Conservation (phyloP, 805 yeast genomes). For the Candida maesae region DNA sequence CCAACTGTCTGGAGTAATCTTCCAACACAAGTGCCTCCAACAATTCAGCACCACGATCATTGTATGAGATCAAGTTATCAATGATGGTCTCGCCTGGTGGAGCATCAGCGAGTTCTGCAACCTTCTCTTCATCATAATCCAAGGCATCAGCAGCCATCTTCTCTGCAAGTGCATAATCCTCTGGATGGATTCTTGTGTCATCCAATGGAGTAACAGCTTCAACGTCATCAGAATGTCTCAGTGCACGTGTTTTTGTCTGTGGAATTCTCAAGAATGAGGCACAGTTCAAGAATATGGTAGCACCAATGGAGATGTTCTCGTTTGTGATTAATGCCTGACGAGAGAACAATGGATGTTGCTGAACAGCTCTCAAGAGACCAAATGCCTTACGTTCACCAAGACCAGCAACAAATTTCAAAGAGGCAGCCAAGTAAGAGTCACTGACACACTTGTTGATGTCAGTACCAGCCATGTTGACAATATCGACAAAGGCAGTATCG, state of each 20-base stretch:
- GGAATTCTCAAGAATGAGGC: constrained; percentile 85
- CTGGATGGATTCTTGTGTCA: constrained; percentile 96
- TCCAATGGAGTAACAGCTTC: constrained; percentile 74
- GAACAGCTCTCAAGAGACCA: constrained; percentile 78
- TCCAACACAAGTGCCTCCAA: constrained; percentile 85
- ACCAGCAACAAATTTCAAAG: constrained; percentile 81
- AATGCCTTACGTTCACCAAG: constrained; percentile 94
- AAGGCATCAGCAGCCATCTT: constrained; percentile 98
- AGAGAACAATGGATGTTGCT: constrained; percentile 54
- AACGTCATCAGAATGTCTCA: constrained; percentile 38
- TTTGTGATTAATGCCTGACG: constrained; percentile 86
- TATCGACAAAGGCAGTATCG: constrained; percentile 83
- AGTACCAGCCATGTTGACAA: constrained; percentile 86
- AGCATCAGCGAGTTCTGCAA: constrained; percentile 69
- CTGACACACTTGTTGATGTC: constrained; percentile 88
- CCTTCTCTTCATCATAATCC: constrained; percentile 92
- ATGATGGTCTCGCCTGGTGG: constrained; percentile 68
- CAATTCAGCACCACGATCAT: constrained; percentile 56
- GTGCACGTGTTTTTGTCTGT: constrained; percentile 38
- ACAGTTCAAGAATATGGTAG: constrained; percentile 84
- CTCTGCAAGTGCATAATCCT: constrained; percentile 92
- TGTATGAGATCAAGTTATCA: constrained; percentile 56
- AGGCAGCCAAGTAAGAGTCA: constrained; percentile 64
- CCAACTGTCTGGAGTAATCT: constrained; percentile 89
- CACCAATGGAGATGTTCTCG: constrained; percentile 59